Base-by-base conservation (phyloP, 805 yeast species). In the Ogataea naganishii region DNA sequence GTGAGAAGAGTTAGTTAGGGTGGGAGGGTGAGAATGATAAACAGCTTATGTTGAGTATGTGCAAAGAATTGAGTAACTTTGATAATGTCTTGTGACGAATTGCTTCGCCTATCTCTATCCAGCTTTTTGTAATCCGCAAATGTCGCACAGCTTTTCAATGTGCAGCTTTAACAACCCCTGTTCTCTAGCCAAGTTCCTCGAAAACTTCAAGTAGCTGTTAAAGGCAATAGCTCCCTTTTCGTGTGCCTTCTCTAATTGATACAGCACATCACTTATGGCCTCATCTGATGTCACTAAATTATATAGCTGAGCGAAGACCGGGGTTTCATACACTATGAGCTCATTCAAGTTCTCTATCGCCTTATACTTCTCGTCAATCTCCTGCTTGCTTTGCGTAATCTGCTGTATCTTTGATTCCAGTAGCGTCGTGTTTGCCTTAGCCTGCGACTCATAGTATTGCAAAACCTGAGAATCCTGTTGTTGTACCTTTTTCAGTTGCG, bases 241-340 rank as follows among this genome's bases (percentile, higher is more conserved):
- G 35, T 68, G 71, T 4, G 72, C 66, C 14, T 75, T 71, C 5
- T 72, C 69, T 7, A 86, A 58, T 8, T 74, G 63, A 33, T 69
- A 63, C 9, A 70, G 45, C 1, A 88, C 62, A 46, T 88, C 95
- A 18, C 69, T 69, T n/a, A 77, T 66, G 1, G 94, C 82, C 36
- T 67, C 64, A 30, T 80, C 82, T 23, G 72, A 77, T 13, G 86
- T 68, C 1, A 72, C 71, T 1, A 79, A 56, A 14, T 69, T 69
- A 46, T 80, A 78, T 10, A 80, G 49, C 48, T 83, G 94, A 33
- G 69, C 65, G 32, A 67, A 62, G 1, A 67, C 75, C 0, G 61
- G 57, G 1, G 74, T 67, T 32, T 70, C 76, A 0, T 76, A 72
- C 20, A 60, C 54, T 1, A 74, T 54, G 3, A 65, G 39, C 8